Evolutionary conservation across 2,329 filamentous ascomycete species (phyloP).

Genomic region (Colletotrichum theobromicola): DNA sequence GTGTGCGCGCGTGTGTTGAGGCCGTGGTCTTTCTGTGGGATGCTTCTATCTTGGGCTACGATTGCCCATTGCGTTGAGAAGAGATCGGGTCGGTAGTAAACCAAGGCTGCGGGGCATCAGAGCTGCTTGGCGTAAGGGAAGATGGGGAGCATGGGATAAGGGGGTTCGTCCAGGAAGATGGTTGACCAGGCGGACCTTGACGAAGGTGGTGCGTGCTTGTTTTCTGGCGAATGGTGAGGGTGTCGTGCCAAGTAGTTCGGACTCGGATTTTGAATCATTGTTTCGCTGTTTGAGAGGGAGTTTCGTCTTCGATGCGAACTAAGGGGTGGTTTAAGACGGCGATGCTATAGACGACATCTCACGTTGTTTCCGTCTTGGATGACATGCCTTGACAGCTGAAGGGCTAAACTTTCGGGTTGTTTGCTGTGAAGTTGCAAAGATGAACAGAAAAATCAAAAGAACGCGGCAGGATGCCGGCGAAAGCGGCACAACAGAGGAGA

Average conservation of each 20-base stretch:
- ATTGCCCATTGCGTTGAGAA: background rate
- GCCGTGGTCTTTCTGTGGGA: background rate
- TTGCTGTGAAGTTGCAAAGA: background rate
- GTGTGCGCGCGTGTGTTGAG: background rate
- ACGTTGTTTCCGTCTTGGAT: background rate
- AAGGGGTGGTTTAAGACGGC: background rate
- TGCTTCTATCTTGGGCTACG: background rate
- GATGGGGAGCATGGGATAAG: background rate
- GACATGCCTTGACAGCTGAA: background rate
- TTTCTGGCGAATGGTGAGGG: background rate
- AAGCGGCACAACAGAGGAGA: background rate
- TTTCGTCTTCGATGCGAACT: background rate
- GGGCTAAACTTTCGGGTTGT: background rate
- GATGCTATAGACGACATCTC: background rate
- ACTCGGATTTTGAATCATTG: background rate
- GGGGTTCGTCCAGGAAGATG: background rate
- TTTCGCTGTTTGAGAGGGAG: background rate
- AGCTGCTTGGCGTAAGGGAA: background rate
- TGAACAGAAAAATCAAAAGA: background rate
- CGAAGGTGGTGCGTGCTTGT: background rate
- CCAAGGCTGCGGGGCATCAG: background rate
- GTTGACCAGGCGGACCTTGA: background rate
- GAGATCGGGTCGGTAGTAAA: background rate
- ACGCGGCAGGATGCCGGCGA: constrained; percentile 3
- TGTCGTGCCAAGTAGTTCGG: constrained; percentile 10